phyloP scores from a whole-genome alignment of 805 yeast species.

The Metschnikowia matae region DNA sequence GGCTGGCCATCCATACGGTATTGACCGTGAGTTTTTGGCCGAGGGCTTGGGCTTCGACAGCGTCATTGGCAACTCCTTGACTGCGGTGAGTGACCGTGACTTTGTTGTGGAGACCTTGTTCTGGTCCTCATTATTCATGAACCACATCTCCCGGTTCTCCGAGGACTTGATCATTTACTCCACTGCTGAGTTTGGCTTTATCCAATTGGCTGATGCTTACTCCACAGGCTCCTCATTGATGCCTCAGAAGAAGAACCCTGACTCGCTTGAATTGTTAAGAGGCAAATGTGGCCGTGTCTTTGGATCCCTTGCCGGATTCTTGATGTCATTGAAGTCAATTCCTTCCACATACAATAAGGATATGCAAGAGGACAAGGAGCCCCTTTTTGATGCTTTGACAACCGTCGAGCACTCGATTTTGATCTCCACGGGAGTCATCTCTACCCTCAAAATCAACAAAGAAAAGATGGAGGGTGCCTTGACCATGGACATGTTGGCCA shows the following conservation, averaged over 20 bases:
- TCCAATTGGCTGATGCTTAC: slow-evolving; percentile 92
- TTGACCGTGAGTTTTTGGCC: slow-evolving; percentile 89
- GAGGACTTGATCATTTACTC: slow-evolving; percentile 96
- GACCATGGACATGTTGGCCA: slow-evolving; percentile 98
- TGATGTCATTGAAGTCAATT: slow-evolving; percentile 94
- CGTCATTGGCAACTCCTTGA: slow-evolving; percentile 89
- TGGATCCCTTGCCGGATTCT: slow-evolving; percentile 90
- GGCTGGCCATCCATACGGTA: slow-evolving; percentile 99
- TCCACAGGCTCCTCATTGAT: slow-evolving; percentile 97
- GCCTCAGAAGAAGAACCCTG: slow-evolving; percentile 99
- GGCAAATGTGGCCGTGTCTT: slow-evolving; percentile 98
- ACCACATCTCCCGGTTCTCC: slow-evolving; percentile 88
- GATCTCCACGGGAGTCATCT: slow-evolving; percentile 94
- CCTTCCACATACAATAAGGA: slow-evolving; percentile 98
- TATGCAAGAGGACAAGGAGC: slow-evolving; percentile 98
- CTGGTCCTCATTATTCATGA: slow-evolving; percentile 94
- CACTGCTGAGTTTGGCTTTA: slow-evolving; percentile 94
- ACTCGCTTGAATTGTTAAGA: slow-evolving; percentile 87
- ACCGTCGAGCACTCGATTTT: slow-evolving; percentile 92
- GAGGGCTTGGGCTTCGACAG: slow-evolving; percentile 72
- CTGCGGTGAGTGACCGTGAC: slow-evolving; percentile 98
- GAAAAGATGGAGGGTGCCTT: slow-evolving; percentile 81
- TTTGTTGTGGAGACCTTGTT: slow-evolving; percentile 93
- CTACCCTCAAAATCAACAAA: slow-evolving; percentile 72
- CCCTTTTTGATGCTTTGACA: slow-evolving; percentile 84